Percentiles rank a stretch among this genome's conserved stretches.
These are phyloP conservation scores for Colletotrichum kahawae DNA, from an alignment of 2,329 filamentous ascomycete species.

Conservation along the genomic window DNA sequence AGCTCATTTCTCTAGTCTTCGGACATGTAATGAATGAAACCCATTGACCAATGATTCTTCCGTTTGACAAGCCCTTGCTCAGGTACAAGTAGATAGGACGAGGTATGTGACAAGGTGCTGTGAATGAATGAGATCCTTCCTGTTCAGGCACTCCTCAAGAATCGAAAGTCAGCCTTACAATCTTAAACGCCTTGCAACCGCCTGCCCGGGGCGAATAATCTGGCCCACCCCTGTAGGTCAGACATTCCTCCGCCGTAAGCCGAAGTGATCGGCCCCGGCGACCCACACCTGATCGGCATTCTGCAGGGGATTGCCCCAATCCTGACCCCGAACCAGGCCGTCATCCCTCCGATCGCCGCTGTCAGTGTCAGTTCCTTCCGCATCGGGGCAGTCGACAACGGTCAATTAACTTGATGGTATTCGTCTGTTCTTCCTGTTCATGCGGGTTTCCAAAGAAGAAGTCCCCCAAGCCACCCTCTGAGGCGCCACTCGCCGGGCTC, in stretches of 20 bases:
- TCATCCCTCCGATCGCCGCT: neutral
- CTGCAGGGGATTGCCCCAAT: neutral
- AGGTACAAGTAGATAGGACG: neutral
- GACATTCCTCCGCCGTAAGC: neutral
- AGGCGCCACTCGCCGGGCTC: neutral
- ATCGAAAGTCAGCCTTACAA: neutral
- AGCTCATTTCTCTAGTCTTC: neutral
- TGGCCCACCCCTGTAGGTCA: neutral
- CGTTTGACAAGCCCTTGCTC: neutral
- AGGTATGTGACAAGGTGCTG: neutral
- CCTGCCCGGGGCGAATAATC: neutral
- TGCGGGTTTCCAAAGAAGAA: neutral
- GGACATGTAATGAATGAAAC: neutral
- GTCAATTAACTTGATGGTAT: neutral
- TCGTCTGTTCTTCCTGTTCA: neutral
- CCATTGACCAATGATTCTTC: neutral
- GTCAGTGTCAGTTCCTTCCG: neutral
- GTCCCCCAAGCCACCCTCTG: neutral
- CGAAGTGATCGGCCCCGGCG: neutral
- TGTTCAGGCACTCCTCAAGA: neutral
- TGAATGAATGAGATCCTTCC: neutral
- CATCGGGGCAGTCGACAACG: neutral
- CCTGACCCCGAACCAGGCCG: neutral
- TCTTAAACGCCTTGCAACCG: neutral
- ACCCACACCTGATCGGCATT: slow-evolving; percentile 1